Conservation (phyloP, 805 yeast species). For the Candida pseudoglaebosa region DNA sequence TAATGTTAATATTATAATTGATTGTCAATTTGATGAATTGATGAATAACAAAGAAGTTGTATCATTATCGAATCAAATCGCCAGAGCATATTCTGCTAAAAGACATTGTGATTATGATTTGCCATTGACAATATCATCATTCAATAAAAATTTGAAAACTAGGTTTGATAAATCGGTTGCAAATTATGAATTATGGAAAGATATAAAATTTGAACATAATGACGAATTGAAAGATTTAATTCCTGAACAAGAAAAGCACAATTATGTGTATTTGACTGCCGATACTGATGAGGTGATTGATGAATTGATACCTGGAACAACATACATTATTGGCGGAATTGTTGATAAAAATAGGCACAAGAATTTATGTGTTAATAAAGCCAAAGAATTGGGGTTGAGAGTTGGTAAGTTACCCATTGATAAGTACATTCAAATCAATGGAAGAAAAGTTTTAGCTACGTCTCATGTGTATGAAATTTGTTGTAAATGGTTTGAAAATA, state of each 20-base stretch:
- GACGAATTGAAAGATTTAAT: conserved; percentile 24
- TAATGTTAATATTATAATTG: conserved; percentile 61
- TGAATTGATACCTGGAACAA: conserved; percentile 60
- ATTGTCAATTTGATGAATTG: conserved; percentile 85
- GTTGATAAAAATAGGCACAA: conserved; percentile 93
- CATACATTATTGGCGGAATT: conserved; percentile 91
- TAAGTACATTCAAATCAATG: conserved; percentile 74
- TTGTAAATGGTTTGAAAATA: conserved; percentile 68
- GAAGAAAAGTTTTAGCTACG: conserved; percentile 87
- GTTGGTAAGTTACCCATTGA: conserved; percentile 85
- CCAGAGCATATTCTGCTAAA: conserved; percentile 78
- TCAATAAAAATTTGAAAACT: conserved; percentile 59
- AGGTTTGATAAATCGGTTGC: conserved; percentile 64
- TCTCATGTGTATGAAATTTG: conserved; percentile 91
- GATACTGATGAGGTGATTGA: conserved; percentile 74
- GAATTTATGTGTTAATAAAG: conserved; percentile 75
- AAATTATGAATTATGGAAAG: conserved; percentile 66
- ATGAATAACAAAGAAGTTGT: conserved; percentile 73
- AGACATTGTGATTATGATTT: conserved; percentile 56
- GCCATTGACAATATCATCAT: conserved; percentile 57
- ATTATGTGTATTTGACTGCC: conserved; percentile 72
- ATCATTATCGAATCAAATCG: conserved; percentile 75
- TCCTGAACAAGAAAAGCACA: conserved; percentile 27
- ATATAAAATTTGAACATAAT: conserved; percentile 47
- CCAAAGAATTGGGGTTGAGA: conserved; percentile 61